A percentile compares a stretch with the other conserved stretches of the same genome.
phyloP scores from a whole-genome alignment of 73 alveolate species.

The Tetrahymena elliotti region DNA sequence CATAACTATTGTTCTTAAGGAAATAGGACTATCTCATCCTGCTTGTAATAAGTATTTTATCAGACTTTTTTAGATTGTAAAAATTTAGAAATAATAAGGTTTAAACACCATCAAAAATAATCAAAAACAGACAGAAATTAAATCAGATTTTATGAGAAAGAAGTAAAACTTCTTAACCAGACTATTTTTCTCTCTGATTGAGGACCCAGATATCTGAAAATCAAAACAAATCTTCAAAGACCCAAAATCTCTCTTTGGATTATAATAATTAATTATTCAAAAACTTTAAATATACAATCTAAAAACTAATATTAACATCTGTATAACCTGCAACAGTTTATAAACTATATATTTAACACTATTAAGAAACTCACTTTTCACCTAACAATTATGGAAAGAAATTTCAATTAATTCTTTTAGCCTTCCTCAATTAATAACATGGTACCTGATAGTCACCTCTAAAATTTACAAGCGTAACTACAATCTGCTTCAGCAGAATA shows the following conservation, averaged over 20 bases:
- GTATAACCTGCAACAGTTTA: too few species aligned
- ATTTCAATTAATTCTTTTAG: neutral
- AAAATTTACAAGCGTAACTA: neutral
- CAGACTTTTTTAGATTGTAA: neutral
- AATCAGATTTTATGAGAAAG: neutral
- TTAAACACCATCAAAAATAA: neutral
- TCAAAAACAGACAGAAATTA: neutral
- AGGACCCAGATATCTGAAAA: neutral
- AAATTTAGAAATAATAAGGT: neutral
- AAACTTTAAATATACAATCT: neutral
- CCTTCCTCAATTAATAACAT: neutral
- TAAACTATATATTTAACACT: too few species aligned
- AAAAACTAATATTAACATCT: too few species aligned
- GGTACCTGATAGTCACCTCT: neutral
- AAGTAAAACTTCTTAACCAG: neutral
- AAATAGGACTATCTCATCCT: neutral
- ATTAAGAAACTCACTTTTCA: neutral
- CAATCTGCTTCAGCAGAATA: neutral
- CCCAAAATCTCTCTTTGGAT: neutral
- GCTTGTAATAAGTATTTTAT: neutral
- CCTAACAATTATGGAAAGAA: neutral
- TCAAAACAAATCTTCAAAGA: neutral
- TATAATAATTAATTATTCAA: neutral
- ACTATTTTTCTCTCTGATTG: neutral
- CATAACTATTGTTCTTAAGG: too few species aligned